Evolutionary conservation across 306 rosid genomes (phyloP).

Genomic region (Lupinus albus): DNA sequence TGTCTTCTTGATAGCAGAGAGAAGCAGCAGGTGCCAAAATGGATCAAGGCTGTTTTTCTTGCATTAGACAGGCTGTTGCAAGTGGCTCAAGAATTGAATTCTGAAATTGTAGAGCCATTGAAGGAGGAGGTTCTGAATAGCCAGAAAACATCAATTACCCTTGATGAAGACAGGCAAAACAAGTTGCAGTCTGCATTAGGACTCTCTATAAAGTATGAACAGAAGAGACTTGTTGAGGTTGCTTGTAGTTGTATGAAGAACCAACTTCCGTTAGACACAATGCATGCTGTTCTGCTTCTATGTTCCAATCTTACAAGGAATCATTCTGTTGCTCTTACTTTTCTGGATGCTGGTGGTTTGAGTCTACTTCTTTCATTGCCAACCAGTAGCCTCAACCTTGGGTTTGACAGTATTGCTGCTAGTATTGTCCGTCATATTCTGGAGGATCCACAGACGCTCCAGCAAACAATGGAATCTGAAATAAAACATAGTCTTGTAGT

Average conservation of each 20-base stretch:
- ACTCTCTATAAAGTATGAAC: constrained; percentile 66
- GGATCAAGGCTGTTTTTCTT: constrained; percentile 94
- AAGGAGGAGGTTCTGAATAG: constrained; percentile 64
- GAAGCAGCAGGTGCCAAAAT: constrained; percentile 76
- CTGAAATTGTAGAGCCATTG: constrained; percentile 82
- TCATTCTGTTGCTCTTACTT: constrained; percentile 80
- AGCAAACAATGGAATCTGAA: constrained; percentile 99
- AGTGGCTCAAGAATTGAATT: constrained; percentile 79
- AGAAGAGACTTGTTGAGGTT: constrained; percentile 88
- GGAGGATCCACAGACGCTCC: constrained; percentile 99
- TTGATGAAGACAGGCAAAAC: constrained; percentile 84
- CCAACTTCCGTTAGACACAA: constrained; percentile 88
- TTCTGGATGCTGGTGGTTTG: constrained; percentile 91
- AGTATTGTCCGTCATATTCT: constrained; percentile 91
- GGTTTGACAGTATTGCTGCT: constrained; percentile 95
- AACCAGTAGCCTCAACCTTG: constrained; percentile 88
- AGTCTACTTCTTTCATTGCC: constrained; percentile 87
- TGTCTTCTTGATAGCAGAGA: constrained; percentile 54
- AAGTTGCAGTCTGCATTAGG: constrained; percentile 87
- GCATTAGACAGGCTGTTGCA: constrained; percentile 90
- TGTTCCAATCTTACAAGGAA: constrained; percentile 94
- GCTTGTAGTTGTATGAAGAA: constrained; percentile 86
- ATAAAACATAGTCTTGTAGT: constrained; percentile 76
- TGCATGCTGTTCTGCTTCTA: constrained; percentile 89
- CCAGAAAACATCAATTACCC: constrained; percentile 64